These are phyloP conservation scores for Penicillium griseofulvum DNA, from an alignment of 2,329 filamentous ascomycete species.

Conservation along the genomic window DNA sequence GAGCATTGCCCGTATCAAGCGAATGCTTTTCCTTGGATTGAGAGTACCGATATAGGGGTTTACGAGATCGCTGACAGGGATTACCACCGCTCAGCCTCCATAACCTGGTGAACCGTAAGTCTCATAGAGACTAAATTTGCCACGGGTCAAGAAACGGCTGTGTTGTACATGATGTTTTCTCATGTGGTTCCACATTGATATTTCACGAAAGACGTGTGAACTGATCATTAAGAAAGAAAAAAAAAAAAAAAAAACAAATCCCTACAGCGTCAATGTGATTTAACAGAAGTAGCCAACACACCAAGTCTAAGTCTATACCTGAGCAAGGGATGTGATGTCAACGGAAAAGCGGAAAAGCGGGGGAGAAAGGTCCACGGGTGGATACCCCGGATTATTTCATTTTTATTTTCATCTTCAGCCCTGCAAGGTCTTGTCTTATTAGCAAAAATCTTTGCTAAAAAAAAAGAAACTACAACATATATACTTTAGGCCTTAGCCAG, in stretches of 20 bases:
- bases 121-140: slow-evolving; percentile 51
- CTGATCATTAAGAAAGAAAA: too few species aligned
- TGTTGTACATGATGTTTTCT: background rate
- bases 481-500: too few species aligned
- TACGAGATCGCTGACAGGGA: slow-evolving; percentile 45
- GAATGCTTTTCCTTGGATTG: slow-evolving; percentile 37
- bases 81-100: slow-evolving; percentile 51
- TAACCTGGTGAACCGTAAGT: slow-evolving; percentile 51
- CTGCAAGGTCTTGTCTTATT: too few species aligned
- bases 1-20: slow-evolving; percentile 47
- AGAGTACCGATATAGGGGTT: slow-evolving; percentile 37
- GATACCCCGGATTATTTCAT: too few species aligned
- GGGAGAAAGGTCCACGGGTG: background rate
- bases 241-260: background rate
- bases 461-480: too few species aligned
- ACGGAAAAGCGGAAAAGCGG: too few species aligned
- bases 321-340: too few species aligned
- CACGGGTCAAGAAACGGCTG: slow-evolving; percentile 44
- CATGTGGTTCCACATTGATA: too few species aligned
- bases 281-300: background rate
- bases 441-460: too few species aligned
- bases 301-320: too few species aligned
- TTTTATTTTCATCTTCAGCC: too few species aligned
- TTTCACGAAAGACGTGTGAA: background rate
- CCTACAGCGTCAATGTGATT: background rate